A percentile compares a stretch with the other conserved stretches of the same genome.
Evolutionary conservation across 2,329 filamentous ascomycete genomes (phyloP).

Genomic region (Chalaropsis thielavioides): DNA sequence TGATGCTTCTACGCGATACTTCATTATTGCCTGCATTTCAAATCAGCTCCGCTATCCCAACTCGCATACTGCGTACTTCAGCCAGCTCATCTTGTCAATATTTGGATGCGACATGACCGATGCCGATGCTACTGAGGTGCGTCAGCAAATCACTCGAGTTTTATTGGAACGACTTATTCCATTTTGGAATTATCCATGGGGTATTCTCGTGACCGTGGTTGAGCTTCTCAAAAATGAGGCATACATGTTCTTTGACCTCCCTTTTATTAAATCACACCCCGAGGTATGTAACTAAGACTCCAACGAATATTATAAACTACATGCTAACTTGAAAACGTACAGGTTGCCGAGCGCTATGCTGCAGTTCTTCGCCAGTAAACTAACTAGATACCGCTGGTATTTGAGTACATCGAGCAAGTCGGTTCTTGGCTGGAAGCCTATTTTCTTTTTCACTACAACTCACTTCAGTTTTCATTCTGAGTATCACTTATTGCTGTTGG

Average conservation of each 20-base stretch:
- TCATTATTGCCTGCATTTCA: constrained; percentile 67
- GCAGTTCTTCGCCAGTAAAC: constrained; percentile 20
- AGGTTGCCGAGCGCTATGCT: constrained; percentile 26
- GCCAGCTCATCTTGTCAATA: constrained; percentile 66
- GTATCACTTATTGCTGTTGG: background rate
- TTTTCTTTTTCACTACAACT: background rate
- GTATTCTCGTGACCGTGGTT: constrained; percentile 71
- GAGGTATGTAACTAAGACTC: constrained; percentile 44
- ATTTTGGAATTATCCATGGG: constrained; percentile 91
- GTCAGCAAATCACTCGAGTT: constrained; percentile 80
- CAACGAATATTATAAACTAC: too few relatives aligned
- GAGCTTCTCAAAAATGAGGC: constrained; percentile 77
- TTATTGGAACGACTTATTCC: constrained; percentile 77
- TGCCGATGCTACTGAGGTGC: constrained; percentile 65
- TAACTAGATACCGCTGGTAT: background rate
- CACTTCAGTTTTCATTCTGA: background rate
- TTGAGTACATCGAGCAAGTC: background rate
- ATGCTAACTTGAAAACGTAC: background rate
- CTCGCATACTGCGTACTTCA: constrained; percentile 84
- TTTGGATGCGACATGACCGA: constrained; percentile 63
- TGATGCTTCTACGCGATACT: constrained; percentile 65
- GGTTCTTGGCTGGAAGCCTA: background rate
- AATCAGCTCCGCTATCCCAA: constrained; percentile 89
- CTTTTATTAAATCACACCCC: constrained; percentile 78
- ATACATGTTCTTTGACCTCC: constrained; percentile 86